Base-by-base conservation (phyloP, 495 filamentous ascomycete genomes). In the Corynascus novoguineensis region DNA sequence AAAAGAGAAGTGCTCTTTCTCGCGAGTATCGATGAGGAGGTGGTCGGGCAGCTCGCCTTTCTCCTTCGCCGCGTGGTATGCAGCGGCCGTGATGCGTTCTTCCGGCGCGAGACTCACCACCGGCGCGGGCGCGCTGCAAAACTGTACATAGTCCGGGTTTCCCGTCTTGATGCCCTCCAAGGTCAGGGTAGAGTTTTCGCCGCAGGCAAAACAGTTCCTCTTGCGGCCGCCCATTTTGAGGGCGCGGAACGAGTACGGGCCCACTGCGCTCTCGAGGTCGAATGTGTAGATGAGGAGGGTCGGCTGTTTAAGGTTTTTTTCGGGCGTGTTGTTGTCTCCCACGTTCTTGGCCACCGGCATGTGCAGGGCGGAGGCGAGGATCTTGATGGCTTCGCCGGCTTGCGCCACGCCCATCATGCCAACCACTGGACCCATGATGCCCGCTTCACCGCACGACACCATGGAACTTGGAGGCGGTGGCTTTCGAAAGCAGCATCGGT, bases 361-460 rank as follows among this genome's bases (percentile, higher is more conserved):
- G 17, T 68, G 61, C 1, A 76, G 61, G 15, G 64, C 70, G 0
- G 72, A 64, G 0, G 79, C 76, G 19, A 97, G 75, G 4, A 97
- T 67, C 64, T 96, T 95, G 64, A 98, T 86, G 7, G 91, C 83
- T 70, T 97, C 90, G 31, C 92, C 74, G 0, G 93, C 93, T 72
- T 96, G 91, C 38, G 96, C 71, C 3, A 96, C 85, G 5, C 93
- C 93, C 92, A 98, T 96, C 10, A 87, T 81, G 1, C 93, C 93
- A 0, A 98, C 93, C 0, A 96, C 92, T 0, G 93, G 89, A 0
- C 93, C 93, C 8, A 98, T 58, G 38, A 98, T 89, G 3, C 93
- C 93, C 1, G 89, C 90, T 64, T 98, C 93, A 14, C 91, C 89
- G 67, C 93, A 98, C 53, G 82, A 86, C 4, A 87, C 74, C 2